Evolutionary conservation across 306 rosid species (phyloP).

Genomic region (Trifolium repens): DNA sequence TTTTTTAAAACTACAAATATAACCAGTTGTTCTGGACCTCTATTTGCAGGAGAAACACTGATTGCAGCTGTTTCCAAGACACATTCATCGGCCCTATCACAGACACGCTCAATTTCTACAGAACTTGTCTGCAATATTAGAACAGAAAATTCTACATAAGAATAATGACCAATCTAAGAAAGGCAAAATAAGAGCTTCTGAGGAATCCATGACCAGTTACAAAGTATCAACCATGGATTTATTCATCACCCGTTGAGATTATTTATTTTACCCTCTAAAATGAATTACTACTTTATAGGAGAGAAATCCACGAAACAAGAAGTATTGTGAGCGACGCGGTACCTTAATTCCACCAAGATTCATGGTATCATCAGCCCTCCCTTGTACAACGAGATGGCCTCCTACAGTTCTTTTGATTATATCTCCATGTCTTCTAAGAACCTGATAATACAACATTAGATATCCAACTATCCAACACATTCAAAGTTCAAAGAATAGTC

Average conservation of each 20-base stretch:
- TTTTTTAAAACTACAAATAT: conserved; percentile 66
- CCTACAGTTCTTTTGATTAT: conserved; percentile 69
- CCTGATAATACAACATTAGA: conserved; percentile 44
- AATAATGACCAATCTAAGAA: conserved; percentile 24
- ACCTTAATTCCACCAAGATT: conserved; percentile 97
- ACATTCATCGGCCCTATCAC: conserved; percentile 73
- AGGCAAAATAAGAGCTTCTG: conserved; percentile 3
- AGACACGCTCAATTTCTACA: conserved; percentile 79
- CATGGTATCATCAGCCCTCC: conserved; percentile 96
- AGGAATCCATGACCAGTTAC: not conserved
- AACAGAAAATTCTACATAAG: conserved; percentile 29
- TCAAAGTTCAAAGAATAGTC: conserved; percentile 9
- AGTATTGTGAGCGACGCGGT: conserved; percentile 10
- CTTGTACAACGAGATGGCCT: conserved; percentile 73
- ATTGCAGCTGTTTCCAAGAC: conserved; percentile 82
- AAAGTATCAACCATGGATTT: not conserved
- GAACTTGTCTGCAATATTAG: conserved; percentile 67
- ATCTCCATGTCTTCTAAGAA: conserved; percentile 90
- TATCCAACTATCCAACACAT: conserved; percentile 17
- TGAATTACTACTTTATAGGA: not conserved
- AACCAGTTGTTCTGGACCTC: conserved; percentile 85
- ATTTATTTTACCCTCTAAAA: not conserved
- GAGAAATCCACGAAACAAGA: not conserved
- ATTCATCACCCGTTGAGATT: not conserved
- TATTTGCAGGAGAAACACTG: conserved; percentile 61